Evolutionary conservation across 73 alveolate species (phyloP).

Genomic region (Tetrahymena elliotti): DNA sequence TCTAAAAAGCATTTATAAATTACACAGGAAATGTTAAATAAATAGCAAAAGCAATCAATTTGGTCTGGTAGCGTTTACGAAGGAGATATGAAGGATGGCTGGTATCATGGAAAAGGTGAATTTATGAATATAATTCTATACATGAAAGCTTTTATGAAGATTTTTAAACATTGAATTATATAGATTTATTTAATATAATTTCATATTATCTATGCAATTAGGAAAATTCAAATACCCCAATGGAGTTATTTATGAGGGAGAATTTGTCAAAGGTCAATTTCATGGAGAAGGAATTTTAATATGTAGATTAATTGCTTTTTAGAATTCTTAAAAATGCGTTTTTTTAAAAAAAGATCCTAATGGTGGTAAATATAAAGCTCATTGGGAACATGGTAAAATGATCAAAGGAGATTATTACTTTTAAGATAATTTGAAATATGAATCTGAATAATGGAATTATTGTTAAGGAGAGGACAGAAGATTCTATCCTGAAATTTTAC

Average conservation of each 20-base stretch:
- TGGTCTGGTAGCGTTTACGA: conserved; percentile 44
- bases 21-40: neutral
- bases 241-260: conserved; percentile 90
- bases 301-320: conserved; percentile 55
- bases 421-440: conserved; percentile 72
- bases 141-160: neutral
- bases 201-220: neutral
- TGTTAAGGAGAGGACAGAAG: conserved; percentile 78
- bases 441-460: conserved; percentile 71
- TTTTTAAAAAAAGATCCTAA: neutral
- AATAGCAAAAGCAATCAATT: neutral
- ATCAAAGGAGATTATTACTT: conserved; percentile 77
- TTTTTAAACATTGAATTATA: too few species aligned
- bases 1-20: neutral
- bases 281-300: conserved; percentile 90
- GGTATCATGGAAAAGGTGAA: conserved; percentile 59
- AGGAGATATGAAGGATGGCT: conserved; percentile 44
- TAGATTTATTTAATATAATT: neutral
- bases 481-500: conserved; percentile 70
- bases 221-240: conserved; percentile 78
- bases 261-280: conserved; percentile 88
- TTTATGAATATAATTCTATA: too few species aligned
- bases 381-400: conserved; percentile 81
- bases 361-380: conserved; percentile 79
- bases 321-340: too few species aligned